Base-by-base conservation (phyloP, 305 asterid species). In the Caryopteris hybrid region DNA sequence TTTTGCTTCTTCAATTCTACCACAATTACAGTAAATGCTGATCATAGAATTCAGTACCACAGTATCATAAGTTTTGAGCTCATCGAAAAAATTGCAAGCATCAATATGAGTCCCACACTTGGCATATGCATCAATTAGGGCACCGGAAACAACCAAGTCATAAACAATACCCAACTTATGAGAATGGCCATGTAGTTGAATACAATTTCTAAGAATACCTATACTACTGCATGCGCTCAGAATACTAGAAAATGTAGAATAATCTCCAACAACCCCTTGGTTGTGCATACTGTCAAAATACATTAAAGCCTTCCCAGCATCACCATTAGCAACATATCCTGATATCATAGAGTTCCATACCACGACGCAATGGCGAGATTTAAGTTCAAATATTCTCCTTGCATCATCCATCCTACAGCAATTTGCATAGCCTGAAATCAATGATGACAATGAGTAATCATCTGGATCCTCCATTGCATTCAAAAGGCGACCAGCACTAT, bases 31-130 rank as follows among this genome's bases (percentile, higher is more conserved):
- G 78, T 85, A 84, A 63, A 85, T 73, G 59, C 88, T 77, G 74
- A 93, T 90, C 96, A 90, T 85, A 54, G 94, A 76, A 76, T 93
- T 90, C 46, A 90, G 83, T 62, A 90, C 66, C 70, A 93, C 67
- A 21, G 86, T 88, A 69, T 93, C 98, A 42, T 77, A 63, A 67
- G 75, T 73, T 69, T 80, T 69, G 54, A 93, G 82, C 76, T 81
- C 94, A 71, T 64, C 42, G 66, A 86, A 90, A 66, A 85, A 73
- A 50, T 31, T 67, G 74, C 95, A 83, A 18, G 98, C 87, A 62
- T 81, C 80, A 13, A 45, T 23, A 33, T 74, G 78, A 65, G 82
- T 74, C 66, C 81, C 84, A 77, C 97, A 84, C 73, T 93, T 90
- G 6, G 93, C 82, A 72, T 90, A 92, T 11, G 90, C 83, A 74